Conservation (phyloP, 2,329 filamentous ascomycete species). For the Aspergillus glaucus region DNA sequence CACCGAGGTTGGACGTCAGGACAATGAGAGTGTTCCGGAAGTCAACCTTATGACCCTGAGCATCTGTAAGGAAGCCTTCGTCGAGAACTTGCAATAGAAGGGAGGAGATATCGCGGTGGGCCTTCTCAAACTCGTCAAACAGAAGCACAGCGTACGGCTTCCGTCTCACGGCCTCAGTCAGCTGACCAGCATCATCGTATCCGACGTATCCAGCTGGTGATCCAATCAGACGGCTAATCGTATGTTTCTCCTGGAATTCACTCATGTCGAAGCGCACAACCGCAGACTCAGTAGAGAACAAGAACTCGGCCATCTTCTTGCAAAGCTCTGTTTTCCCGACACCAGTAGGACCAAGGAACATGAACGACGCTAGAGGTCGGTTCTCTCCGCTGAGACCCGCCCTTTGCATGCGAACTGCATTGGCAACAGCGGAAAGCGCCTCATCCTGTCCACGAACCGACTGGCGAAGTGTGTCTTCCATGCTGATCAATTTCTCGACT, state of each 20-base stretch:
- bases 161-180: conserved; percentile 88
- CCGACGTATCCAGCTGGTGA: conserved; percentile 92
- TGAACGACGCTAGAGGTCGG: conserved; percentile 85
- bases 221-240: conserved; percentile 85
- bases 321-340: conserved; percentile 96
- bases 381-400: conserved; percentile 90
- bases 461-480: conserved; percentile 82
- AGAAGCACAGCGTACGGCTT: conserved; percentile 93
- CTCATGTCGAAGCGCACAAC: conserved; percentile 96
- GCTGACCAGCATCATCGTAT: conserved; percentile 91
- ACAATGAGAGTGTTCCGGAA: conserved; percentile 97
- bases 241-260: conserved; percentile 97
- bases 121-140: conserved; percentile 97
- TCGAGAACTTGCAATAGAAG: conserved; percentile 90
- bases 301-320: conserved; percentile 87
- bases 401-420: conserved; percentile 88
- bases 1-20: conserved; percentile 89
- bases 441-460: conserved; percentile 91
- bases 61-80: conserved; percentile 91
- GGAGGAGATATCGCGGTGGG: conserved; percentile 88
- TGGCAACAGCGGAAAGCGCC: conserved; percentile 80
- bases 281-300: conserved; percentile 87
- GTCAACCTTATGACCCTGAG: conserved; percentile 93
- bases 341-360: conserved; percentile 94
- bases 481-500: conserved; percentile 87